These are phyloP conservation scores for Zopfochytrium polystomum DNA, from an alignment of 371 early-diverging fungal genomes.

Conservation along the genomic window DNA sequence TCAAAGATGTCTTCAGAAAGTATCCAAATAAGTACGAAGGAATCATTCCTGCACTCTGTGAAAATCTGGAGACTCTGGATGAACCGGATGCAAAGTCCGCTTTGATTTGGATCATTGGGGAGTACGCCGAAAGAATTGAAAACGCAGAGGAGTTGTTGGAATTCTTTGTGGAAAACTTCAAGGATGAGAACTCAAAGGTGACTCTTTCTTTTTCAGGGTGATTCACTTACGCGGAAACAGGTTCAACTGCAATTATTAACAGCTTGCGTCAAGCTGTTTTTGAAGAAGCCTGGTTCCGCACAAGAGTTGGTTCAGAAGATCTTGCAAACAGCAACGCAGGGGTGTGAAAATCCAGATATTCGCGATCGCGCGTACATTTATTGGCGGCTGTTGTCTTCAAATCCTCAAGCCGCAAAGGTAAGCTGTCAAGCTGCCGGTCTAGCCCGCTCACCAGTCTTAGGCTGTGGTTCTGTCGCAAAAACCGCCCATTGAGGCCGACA, in stretches of 20 bases:
- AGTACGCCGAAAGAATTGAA: slow-evolving; percentile 89
- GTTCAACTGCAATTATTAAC: slow-evolving; percentile 92
- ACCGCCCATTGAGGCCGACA: slow-evolving; percentile 86
- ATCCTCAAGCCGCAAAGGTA: slow-evolving; percentile 64
- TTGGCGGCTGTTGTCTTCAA: slow-evolving; percentile 91
- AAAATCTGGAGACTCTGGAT: slow-evolving; percentile 82
- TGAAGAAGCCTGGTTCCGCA: slow-evolving; percentile 82
- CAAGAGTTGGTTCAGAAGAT: slow-evolving; percentile 88
- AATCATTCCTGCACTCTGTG: slow-evolving; percentile 82
- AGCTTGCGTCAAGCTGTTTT: slow-evolving; percentile 91
- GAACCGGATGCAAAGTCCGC: slow-evolving; percentile 93
- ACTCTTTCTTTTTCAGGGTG: slow-evolving; percentile 2
- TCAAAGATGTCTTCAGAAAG: slow-evolving; percentile 92
- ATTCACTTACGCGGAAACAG: slow-evolving; percentile 35
- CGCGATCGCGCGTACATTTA: slow-evolving; percentile 97
- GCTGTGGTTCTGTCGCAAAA: slow-evolving; percentile 74
- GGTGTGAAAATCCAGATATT: slow-evolving; percentile 92
- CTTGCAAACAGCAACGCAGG: slow-evolving; percentile 89
- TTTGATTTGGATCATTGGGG: slow-evolving; percentile 95
- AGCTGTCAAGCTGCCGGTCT: slow-evolving; percentile 64
- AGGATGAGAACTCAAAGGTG: slow-evolving; percentile 58
- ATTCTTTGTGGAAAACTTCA: slow-evolving; percentile 72
- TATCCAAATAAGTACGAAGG: slow-evolving; percentile 86
- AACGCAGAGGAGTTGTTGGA: slow-evolving; percentile 81
- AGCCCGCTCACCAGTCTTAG: slow-evolving; percentile 37